A percentile compares a stretch with the other conserved stretches of the same genome.
phyloP scores from a whole-genome alignment of 2,329 filamentous ascomycete genomes.

The Macrophomina pseudophaseolina region DNA sequence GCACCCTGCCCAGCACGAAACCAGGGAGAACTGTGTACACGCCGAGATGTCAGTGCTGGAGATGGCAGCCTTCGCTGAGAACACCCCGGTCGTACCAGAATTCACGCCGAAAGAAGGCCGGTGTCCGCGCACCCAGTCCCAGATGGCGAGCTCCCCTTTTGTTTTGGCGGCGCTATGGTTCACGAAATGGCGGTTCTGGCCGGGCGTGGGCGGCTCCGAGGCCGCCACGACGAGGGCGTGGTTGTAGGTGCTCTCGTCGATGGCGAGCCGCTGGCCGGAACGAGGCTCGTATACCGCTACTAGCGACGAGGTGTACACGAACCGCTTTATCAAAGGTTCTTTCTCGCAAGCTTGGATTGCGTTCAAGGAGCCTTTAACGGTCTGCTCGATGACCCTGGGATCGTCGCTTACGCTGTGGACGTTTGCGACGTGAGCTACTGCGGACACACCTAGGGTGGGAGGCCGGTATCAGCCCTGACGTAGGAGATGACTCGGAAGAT shows the following conservation, averaged over 20 bases:
- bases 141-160: slow-evolving; percentile 48
- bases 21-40: too few relatives aligned
- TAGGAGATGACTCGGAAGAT: background rate
- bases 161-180: slow-evolving; percentile 52
- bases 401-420: background rate
- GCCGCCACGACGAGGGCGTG: background rate
- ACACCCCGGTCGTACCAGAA: too few relatives aligned
- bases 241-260: background rate
- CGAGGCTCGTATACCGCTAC: background rate
- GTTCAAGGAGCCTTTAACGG: background rate
- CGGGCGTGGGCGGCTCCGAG: background rate
- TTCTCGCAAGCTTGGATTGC: background rate
- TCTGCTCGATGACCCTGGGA: background rate
- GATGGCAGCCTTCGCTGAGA: too few relatives aligned
- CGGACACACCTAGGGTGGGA: background rate
- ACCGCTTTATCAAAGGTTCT: background rate
- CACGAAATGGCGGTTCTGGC: background rate
- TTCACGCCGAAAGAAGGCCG: too few relatives aligned
- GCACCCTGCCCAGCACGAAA: too few relatives aligned
- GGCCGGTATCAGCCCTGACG: background rate
- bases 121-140: slow-evolving; percentile 40
- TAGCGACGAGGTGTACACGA: background rate
- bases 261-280: background rate
- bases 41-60: too few relatives aligned
- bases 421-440: background rate